phyloP scores from a whole-genome alignment of 2,329 filamentous ascomycete genomes.

The Cladophialophora chaetospira region DNA sequence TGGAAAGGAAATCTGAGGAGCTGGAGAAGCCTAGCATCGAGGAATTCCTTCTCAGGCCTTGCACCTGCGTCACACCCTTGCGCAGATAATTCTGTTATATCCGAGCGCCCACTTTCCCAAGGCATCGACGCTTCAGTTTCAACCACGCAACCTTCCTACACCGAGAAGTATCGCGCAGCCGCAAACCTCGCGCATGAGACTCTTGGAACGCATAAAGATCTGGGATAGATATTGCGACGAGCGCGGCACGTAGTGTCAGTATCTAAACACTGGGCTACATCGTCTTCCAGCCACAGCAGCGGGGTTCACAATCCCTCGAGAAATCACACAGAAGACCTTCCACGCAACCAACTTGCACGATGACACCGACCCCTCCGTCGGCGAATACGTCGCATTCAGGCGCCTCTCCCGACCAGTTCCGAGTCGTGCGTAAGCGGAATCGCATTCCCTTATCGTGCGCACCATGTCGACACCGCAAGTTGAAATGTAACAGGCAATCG shows the following conservation, averaged over 20 bases:
- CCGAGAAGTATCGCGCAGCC: not conserved
- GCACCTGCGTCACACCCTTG: not conserved
- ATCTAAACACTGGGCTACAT: too few relatives aligned
- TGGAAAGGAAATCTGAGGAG: not conserved
- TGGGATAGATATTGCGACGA: not conserved
- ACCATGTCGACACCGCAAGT: slow-evolving; percentile 86
- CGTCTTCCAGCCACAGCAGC: not conserved
- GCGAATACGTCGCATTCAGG: slow-evolving; percentile 71
- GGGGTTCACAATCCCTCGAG: slow-evolving; percentile 5
- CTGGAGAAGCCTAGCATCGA: not conserved
- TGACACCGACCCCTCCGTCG: slow-evolving; percentile 77
- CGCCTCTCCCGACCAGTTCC: slow-evolving; percentile 82
- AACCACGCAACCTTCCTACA: not conserved
- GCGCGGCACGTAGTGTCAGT: too few relatives aligned
- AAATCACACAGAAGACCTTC: not conserved
- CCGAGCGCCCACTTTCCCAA: slow-evolving; percentile 9
- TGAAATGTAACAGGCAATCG: slow-evolving; percentile 90
- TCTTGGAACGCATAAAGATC: not conserved
- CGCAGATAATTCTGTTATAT: slow-evolving; percentile 22
- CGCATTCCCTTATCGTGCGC: slow-evolving; percentile 88
- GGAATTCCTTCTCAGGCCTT: not conserved
- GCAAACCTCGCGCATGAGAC: not conserved
- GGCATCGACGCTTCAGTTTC: slow-evolving; percentile 12
- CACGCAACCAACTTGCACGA: slow-evolving; percentile 38
- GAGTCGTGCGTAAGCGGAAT: slow-evolving; percentile 89